A percentile compares a stretch with the other conserved stretches of the same genome.
Evolutionary conservation across 352 stramenopile species (phyloP).

Genomic region (Globisporangium polare): DNA sequence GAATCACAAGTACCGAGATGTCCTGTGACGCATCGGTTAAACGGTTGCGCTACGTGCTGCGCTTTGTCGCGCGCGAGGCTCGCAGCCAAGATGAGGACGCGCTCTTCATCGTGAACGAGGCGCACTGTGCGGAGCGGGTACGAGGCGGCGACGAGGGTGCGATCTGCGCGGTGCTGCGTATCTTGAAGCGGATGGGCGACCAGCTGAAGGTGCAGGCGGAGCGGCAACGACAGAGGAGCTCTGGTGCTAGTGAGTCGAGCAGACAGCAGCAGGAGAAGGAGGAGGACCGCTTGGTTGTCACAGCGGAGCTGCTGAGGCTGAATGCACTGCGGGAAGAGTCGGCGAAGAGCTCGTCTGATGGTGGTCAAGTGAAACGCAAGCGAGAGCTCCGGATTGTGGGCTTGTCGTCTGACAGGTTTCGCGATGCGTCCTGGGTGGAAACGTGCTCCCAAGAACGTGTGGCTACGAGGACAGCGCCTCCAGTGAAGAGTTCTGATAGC

Average conservation of each 20-base stretch:
- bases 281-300: neutral
- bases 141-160: slow-evolving; percentile 27
- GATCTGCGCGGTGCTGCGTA: slow-evolving; percentile 42
- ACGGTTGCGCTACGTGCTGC: slow-evolving; percentile 31
- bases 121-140: slow-evolving; percentile 31
- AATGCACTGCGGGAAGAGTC: neutral
- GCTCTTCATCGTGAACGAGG: slow-evolving; percentile 48
- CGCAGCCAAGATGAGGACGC: slow-evolving; percentile 36
- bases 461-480: neutral
- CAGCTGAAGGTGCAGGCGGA: neutral
- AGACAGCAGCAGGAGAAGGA: neutral
- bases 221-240: neutral
- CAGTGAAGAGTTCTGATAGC: neutral
- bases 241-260: neutral
- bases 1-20: neutral
- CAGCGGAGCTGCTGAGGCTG: neutral
- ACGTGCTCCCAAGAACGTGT: neutral
- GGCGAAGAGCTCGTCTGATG: neutral
- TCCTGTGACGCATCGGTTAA: neutral
- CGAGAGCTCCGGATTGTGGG: slow-evolving; percentile 4
- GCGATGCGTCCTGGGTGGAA: neutral
- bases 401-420: slow-evolving; percentile 1
- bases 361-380: neutral
- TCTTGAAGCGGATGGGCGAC: slow-evolving; percentile 35
- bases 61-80: slow-evolving; percentile 36